These are phyloP conservation scores for Macrophomina pseudophaseolina DNA, from an alignment of 2,329 filamentous ascomycete genomes.

Conservation along the genomic window DNA sequence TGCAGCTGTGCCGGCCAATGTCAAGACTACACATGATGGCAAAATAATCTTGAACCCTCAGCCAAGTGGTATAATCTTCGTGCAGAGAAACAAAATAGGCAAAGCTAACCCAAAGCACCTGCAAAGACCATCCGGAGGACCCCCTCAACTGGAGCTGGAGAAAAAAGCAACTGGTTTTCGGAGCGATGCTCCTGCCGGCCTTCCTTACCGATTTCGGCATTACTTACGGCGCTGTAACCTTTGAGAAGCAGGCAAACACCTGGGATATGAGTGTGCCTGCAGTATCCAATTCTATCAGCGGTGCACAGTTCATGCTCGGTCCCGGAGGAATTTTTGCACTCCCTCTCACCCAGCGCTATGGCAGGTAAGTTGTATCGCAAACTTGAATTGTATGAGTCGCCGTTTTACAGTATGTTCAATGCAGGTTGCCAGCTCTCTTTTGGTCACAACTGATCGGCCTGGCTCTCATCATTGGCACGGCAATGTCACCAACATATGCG, in stretches of 20 bases:
- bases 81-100: background rate
- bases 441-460: conserved; percentile 34
- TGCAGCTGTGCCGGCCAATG: conserved; percentile 18
- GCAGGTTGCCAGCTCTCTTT: conserved; percentile 36
- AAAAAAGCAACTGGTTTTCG: conserved; percentile 35
- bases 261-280: conserved; percentile 37
- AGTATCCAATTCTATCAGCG: conserved; percentile 46
- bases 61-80: conserved; percentile 47
- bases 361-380: conserved; percentile 36
- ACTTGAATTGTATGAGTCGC: too few relatives aligned
- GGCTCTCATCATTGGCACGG: conserved; percentile 30
- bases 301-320: conserved; percentile 30
- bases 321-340: conserved; percentile 34
- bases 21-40: conserved; percentile 45
- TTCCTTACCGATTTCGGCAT: conserved; percentile 32
- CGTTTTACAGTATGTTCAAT: background rate
- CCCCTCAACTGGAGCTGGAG: conserved; percentile 40
- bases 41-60: conserved; percentile 60
- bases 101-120: background rate
- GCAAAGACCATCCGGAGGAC: conserved; percentile 32
- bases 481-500: conserved; percentile 31
- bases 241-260: conserved; percentile 26
- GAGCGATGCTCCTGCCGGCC: conserved; percentile 30
- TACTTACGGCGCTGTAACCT: conserved; percentile 29
- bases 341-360: conserved; percentile 44